These are phyloP conservation scores for Podaxis sp. DNA, from an alignment of 768 basidiomycete species.

Conservation along the genomic window DNA sequence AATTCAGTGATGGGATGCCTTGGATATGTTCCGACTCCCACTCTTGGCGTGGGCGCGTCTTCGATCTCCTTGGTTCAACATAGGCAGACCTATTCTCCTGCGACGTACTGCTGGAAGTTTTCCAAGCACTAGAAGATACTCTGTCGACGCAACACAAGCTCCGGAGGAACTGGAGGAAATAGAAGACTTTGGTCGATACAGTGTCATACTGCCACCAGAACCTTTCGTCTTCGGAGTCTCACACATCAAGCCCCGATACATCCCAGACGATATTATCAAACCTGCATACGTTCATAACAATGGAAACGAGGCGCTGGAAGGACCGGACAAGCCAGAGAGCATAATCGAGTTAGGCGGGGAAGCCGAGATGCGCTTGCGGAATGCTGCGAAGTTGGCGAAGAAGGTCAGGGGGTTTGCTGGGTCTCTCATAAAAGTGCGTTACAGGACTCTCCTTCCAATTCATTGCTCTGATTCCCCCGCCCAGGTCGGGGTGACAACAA, in stretches of 20 bases:
- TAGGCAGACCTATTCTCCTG: background rate
- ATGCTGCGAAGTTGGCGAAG: constrained; percentile 56
- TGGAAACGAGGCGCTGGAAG: constrained; percentile 19
- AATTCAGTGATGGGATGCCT: background rate
- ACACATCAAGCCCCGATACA: constrained; percentile 55
- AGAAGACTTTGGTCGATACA: constrained; percentile 52
- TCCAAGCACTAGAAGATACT: background rate
- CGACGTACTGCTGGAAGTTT: background rate
- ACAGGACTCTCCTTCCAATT: background rate
- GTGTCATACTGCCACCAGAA: constrained; percentile 63
- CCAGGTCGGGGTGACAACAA: constrained; percentile 73
- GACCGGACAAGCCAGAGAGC: constrained; percentile 8
- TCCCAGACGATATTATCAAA: constrained; percentile 54
- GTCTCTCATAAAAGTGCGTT: constrained; percentile 50
- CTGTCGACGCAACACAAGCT: background rate
- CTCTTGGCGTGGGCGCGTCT: background rate
- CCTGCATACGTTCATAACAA: constrained; percentile 51
- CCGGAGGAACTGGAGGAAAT: constrained; percentile 16
- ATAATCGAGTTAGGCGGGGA: constrained; percentile 50
- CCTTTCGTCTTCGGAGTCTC: constrained; percentile 64
- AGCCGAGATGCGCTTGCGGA: constrained; percentile 51
- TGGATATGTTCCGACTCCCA: constrained; percentile 13
- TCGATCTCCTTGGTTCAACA: background rate
- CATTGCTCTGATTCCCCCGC: constrained; percentile 6
- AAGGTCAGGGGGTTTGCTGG: constrained; percentile 56